These are phyloP conservation scores for Corallochytrium limacisporum DNA, from an alignment of 78 protist species.

Conservation along the genomic window DNA sequence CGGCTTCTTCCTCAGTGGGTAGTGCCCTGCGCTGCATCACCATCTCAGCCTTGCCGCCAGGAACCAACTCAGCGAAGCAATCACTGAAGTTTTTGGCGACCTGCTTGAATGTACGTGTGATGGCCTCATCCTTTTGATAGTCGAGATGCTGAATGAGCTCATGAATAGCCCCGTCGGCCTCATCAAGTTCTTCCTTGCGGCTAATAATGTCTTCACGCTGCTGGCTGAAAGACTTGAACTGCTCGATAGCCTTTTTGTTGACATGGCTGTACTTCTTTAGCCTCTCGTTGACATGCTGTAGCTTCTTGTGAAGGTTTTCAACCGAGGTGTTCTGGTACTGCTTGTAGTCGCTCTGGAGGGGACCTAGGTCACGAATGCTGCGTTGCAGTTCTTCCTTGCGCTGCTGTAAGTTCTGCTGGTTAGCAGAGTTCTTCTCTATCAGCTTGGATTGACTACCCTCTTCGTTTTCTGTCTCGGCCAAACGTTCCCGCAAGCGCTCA, in stretches of 20 bases:
- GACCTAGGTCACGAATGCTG: slow-evolving; percentile 58
- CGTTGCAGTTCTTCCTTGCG: not conserved
- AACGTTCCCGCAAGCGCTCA: no score
- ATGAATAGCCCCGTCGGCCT: slow-evolving; percentile 37
- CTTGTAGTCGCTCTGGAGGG: slow-evolving; percentile 34
- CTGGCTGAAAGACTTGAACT: slow-evolving; percentile 49
- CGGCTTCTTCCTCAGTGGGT: not conserved
- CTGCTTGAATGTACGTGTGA: slow-evolving; percentile 73
- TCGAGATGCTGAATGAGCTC: slow-evolving; percentile 64
- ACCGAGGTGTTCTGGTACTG: not conserved
- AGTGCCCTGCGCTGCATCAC: slow-evolving; percentile 33
- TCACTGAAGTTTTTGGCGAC: slow-evolving; percentile 49
- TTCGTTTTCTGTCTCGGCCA: no score
- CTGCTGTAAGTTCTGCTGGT: no score
- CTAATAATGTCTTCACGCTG: slow-evolving; percentile 26
- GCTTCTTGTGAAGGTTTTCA: not conserved
- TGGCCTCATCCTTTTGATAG: slow-evolving; percentile 79
- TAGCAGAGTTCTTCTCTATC: not conserved
- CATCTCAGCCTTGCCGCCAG: slow-evolving; percentile 59
- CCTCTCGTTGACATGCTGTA: slow-evolving; percentile 19
- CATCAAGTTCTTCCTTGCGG: slow-evolving; percentile 46
- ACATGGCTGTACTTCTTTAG: slow-evolving; percentile 58
- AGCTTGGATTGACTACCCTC: no score
- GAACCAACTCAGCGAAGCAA: slow-evolving; percentile 71
- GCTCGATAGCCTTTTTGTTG: slow-evolving; percentile 95